These are phyloP conservation scores for Onygenales sp. DNA, from an alignment of 2,329 filamentous ascomycete species.

Conservation along the genomic window DNA sequence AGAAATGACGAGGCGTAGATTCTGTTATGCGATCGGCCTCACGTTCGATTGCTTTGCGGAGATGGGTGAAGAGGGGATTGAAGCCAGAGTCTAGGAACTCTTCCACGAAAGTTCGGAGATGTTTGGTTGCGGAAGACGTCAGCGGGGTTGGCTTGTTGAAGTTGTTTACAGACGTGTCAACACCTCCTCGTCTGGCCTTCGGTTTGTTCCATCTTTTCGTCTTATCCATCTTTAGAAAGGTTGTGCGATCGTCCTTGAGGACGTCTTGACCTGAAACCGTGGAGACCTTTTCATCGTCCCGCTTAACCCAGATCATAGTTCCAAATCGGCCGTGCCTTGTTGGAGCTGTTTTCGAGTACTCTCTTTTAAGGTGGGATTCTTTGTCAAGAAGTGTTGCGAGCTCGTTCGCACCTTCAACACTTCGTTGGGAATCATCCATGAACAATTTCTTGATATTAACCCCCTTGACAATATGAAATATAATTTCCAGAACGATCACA, in stretches of 20 bases:
- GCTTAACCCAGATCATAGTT: slow-evolving; percentile 93
- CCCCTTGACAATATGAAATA: slow-evolving; percentile 89
- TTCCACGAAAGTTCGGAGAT: slow-evolving; percentile 73
- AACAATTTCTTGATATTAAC: slow-evolving; percentile 78
- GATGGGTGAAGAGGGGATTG: slow-evolving; percentile 77
- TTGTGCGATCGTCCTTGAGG: slow-evolving; percentile 60
- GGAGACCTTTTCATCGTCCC: slow-evolving; percentile 72
- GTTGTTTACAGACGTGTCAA: slow-evolving; percentile 53
- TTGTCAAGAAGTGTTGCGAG: slow-evolving; percentile 66
- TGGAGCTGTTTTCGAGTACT: slow-evolving; percentile 67
- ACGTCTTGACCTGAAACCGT: slow-evolving; percentile 84
- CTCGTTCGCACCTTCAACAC: slow-evolving; percentile 60
- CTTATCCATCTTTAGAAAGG: slow-evolving; percentile 80
- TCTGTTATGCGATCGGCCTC: slow-evolving; percentile 73
- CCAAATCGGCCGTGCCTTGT: slow-evolving; percentile 90
- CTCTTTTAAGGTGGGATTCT: slow-evolving; percentile 72
- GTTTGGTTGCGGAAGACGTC: slow-evolving; percentile 61
- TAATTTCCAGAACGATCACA: slow-evolving; percentile 76
- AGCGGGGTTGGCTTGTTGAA: slow-evolving; percentile 66
- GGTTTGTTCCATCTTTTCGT: slow-evolving; percentile 86
- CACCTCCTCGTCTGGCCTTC: slow-evolving; percentile 52
- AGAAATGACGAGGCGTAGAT: slow-evolving; percentile 75
- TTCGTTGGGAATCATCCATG: slow-evolving; percentile 65
- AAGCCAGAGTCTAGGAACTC: slow-evolving; percentile 94
- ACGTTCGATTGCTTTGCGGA: slow-evolving; percentile 82